These are phyloP conservation scores for Triticum timopheevii DNA, from an alignment of 176 grass and related monocot species.

Conservation along the genomic window DNA sequence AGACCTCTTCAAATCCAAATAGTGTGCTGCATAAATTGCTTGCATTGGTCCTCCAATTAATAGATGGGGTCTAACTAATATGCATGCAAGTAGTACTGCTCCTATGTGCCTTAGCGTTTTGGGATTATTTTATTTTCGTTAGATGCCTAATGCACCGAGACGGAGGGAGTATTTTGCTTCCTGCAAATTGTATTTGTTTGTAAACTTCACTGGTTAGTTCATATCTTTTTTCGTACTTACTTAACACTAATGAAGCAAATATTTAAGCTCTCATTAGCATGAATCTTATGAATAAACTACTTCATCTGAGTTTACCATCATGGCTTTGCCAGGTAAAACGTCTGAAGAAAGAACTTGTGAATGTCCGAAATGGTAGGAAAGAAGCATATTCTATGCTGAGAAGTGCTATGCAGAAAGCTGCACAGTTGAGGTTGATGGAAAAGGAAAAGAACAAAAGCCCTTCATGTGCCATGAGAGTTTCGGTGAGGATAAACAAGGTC, in stretches of 20 bases:
- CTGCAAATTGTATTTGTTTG: slow-evolving; percentile 19
- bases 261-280: slow-evolving; percentile 20
- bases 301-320: slow-evolving; percentile 13
- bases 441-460: slow-evolving; percentile 99
- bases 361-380: slow-evolving; percentile 56
- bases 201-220: slow-evolving; percentile 16
- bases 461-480: slow-evolving; percentile 96
- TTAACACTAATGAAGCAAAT: slow-evolving; percentile 3
- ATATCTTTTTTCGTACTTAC: slow-evolving; percentile 13
- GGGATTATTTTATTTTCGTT: too few species aligned
- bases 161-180: not conserved
- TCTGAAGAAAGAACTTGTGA: slow-evolving; percentile 73
- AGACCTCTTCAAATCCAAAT: too few species aligned
- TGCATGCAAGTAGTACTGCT: too few species aligned
- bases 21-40: too few species aligned
- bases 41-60: too few species aligned
- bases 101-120: too few species aligned
- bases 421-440: slow-evolving; percentile 74
- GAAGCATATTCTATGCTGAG: slow-evolving; percentile 78
- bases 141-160: too few species aligned
- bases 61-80: too few species aligned
- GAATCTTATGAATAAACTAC: slow-evolving; percentile 15
- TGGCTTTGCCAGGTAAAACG: slow-evolving; percentile 68
- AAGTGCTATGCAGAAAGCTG: slow-evolving; percentile 78
- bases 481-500: slow-evolving; percentile 76